These are phyloP conservation scores for Arthonia radiata DNA, from an alignment of 495 filamentous ascomycete species.

Conservation along the genomic window DNA sequence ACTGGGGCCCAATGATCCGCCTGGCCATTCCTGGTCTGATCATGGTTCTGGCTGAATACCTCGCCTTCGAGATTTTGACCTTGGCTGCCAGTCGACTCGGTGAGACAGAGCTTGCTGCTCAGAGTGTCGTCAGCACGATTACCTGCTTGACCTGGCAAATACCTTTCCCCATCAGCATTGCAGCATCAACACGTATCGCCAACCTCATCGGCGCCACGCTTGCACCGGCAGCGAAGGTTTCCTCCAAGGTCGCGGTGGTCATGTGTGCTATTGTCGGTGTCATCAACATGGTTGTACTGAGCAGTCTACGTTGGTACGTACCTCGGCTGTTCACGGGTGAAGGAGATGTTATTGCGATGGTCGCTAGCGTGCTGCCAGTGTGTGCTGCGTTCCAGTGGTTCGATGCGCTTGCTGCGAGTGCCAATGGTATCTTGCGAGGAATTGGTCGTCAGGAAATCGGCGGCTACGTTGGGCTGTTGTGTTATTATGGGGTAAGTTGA, in stretches of 20 bases:
- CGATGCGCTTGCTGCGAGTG: constrained; percentile 51
- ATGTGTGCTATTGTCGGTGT: constrained; percentile 42
- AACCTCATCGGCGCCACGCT: constrained; percentile 45
- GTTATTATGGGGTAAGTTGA: constrained; percentile 40
- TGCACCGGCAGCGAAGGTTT: constrained; percentile 40
- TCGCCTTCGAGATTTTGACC: constrained; percentile 63
- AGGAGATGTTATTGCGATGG: constrained; percentile 47
- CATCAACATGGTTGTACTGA: constrained; percentile 48
- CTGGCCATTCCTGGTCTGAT: constrained; percentile 67
- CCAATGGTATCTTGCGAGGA: constrained; percentile 63
- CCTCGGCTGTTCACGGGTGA: constrained; percentile 63
- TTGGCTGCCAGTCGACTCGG: constrained; percentile 46
- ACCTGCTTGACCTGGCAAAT: constrained; percentile 32
- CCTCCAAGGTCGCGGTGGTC: constrained; percentile 41
- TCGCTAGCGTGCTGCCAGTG: constrained; percentile 47
- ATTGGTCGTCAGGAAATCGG: constrained; percentile 70
- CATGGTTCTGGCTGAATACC: constrained; percentile 80
- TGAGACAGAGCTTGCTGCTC: constrained; percentile 41
- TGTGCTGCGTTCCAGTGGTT: constrained; percentile 75
- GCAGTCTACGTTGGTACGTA: constrained; percentile 35
- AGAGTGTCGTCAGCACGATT: constrained; percentile 35
- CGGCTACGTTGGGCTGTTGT: constrained; percentile 61
- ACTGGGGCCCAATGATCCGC: constrained; percentile 72
- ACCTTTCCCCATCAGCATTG: constrained; percentile 35
- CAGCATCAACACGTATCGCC: constrained; percentile 35